These are phyloP conservation scores for Neurospora sp. DNA, from an alignment of 495 filamentous ascomycete species.

Conservation along the genomic window DNA sequence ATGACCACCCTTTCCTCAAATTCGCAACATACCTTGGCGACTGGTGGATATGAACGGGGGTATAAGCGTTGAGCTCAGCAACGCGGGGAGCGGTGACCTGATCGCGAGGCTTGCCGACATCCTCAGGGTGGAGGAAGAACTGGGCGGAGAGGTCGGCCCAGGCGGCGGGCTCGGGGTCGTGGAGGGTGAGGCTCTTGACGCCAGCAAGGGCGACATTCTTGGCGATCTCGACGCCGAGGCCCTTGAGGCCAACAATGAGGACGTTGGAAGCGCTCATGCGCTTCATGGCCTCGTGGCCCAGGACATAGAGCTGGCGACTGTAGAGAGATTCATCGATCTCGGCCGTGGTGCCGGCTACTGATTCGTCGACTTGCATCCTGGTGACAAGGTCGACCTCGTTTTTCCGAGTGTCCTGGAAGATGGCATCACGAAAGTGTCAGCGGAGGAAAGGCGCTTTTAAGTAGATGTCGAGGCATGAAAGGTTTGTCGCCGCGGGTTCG, in stretches of 20 bases:
- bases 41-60: conserved; percentile 70
- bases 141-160: conserved; percentile 88
- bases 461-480: background rate
- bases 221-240: conserved; percentile 94
- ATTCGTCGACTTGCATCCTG: conserved; percentile 77
- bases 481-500: background rate
- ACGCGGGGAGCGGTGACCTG: conserved; percentile 79
- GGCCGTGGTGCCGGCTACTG: conserved; percentile 34
- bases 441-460: background rate
- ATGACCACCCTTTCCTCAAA: too few relatives aligned
- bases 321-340: conserved; percentile 97
- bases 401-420: conserved; percentile 29
- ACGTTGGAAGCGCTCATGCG: conserved; percentile 96
- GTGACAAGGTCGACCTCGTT: conserved; percentile 53
- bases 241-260: conserved; percentile 83
- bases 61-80: conserved; percentile 92
- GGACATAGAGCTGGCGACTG: conserved; percentile 94
- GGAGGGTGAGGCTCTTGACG: conserved; percentile 72
- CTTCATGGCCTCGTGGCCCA: conserved; percentile 99
- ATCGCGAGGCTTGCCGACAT: conserved; percentile 88
- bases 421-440: background rate
- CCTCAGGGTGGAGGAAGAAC: conserved; percentile 83
- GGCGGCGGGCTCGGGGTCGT: conserved; percentile 69
- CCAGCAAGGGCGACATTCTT: conserved; percentile 98
- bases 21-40: conserved; percentile 29